Base-by-base conservation (phyloP, 441 rosid genomes). In the Gossypium trilobum region DNA sequence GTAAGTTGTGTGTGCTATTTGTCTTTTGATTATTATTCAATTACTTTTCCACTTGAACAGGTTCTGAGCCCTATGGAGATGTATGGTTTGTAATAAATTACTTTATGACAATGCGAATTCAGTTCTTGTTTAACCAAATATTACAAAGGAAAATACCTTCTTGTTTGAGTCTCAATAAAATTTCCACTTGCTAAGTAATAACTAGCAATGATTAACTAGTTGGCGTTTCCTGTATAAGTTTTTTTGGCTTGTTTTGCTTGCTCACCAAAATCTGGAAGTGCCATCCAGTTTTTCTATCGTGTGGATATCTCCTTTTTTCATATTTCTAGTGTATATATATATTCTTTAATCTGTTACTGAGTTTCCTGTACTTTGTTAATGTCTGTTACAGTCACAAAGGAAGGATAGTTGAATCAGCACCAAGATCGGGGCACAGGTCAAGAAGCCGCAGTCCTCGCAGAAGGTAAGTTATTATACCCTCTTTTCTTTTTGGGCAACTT, bases 401-500 rank as follows among this genome's bases (percentile, higher is more conserved):
- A 39, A 80, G 79, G 74, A 64, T 82, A 27, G 48, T 73, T 19
- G 89, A 85, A 71, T 44, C 78, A 62, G 19, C 51, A 68, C 84
- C 80, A 70, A 86, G 74, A 79, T 73, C 87, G 58, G 77, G 77
- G 54, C 0, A 74, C 66, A 81, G 82, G 80, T 87, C 91, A 55
- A 85, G 91, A 75, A 89, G 94, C 70, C 89, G 85, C 78, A 89
- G 94, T 77, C 91, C 94, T 27, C 85, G 81, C 14, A 84, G 82
- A 76, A 86, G 88, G 89, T 86, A 31, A 75, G 76, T 74, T 67
- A 55, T 69, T 20, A 74, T 72, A 55, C 66, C 9, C 10, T 52
- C 50, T 33, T 27, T 10, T 8, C 48, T 68, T 39, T 39, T 33
- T 8, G 10, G 59, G 5, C 2, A 2, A 27, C 19, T 39, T 58